A percentile compares a stretch with the other conserved stretches of the same genome.
Conservation (phyloP, 208 protist species). For the Leishmania braziliensis region DNA sequence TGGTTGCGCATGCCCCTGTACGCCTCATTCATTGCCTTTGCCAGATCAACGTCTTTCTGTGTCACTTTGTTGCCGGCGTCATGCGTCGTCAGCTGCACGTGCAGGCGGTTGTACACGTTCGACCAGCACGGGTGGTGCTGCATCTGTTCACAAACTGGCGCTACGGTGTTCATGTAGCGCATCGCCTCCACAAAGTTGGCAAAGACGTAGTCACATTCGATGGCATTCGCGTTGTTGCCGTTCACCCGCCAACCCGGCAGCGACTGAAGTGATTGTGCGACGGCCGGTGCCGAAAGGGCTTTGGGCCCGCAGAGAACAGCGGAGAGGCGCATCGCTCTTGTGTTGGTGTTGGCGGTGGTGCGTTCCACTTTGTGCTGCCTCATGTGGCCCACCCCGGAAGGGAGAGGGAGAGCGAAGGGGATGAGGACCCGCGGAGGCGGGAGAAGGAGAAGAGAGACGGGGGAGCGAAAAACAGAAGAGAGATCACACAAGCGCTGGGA, state of each 20-base stretch:
- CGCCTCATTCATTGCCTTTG: conserved; percentile 57
- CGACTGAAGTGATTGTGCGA: conserved; percentile 86
- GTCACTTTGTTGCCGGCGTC: conserved; percentile 88
- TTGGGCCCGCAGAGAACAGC: background rate
- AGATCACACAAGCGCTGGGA: background rate
- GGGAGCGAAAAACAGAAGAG: too few relatives aligned
- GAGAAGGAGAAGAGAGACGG: background rate
- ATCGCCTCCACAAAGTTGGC: conserved; percentile 90
- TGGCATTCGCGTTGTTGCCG: conserved; percentile 50
- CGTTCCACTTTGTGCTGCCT: background rate
- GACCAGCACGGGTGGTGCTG: conserved; percentile 96
- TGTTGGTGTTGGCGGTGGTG: background rate
- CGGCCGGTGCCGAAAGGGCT: conserved; percentile 67
- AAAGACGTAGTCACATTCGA: conserved; percentile 77
- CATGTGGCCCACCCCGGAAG: too few relatives aligned
- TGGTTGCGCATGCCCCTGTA: conserved; percentile 24
- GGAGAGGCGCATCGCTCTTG: conserved; percentile 20
- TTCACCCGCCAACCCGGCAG: conserved; percentile 70
- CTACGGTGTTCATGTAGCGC: conserved; percentile 90
- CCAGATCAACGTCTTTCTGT: conserved; percentile 80
- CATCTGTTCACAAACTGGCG: conserved; percentile 78
- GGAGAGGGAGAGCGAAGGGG: background rate
- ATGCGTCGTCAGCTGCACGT: conserved; percentile 94
- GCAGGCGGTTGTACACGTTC: conserved; percentile 95
- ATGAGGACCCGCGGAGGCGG: background rate